phyloP scores from a whole-genome alignment of 2,329 filamentous ascomycete species.

The Penicillium sp. region DNA sequence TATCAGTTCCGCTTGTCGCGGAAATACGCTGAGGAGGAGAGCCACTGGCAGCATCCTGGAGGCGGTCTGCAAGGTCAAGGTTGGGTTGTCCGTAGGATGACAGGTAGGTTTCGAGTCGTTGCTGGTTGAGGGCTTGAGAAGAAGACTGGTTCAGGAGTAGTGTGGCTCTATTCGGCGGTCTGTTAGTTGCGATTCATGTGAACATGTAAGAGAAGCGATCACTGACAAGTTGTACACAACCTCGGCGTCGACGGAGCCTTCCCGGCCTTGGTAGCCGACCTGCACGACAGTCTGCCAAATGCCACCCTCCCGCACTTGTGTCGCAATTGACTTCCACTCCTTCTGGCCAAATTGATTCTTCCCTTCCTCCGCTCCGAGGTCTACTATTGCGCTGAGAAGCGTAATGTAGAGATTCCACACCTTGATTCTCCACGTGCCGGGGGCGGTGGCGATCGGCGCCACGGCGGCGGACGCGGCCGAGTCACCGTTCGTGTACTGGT shows the following conservation, averaged over 20 bases:
- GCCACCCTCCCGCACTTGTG: slow-evolving; percentile 80
- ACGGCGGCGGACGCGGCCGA: slow-evolving; percentile 52
- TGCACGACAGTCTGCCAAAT: slow-evolving; percentile 94
- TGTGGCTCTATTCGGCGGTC: slow-evolving; percentile 63
- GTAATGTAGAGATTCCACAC: slow-evolving; percentile 97
- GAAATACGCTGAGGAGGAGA: slow-evolving; percentile 36
- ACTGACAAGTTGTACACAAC: slow-evolving; percentile 65
- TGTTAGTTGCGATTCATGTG: slow-evolving; percentile 1
- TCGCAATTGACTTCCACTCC: slow-evolving; percentile 78
- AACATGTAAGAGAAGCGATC: not conserved
- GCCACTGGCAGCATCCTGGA: slow-evolving; percentile 44
- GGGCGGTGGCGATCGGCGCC: slow-evolving; percentile 76
- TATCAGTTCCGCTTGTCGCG: slow-evolving; percentile 66
- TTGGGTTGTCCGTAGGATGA: slow-evolving; percentile 71
- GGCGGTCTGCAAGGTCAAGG: slow-evolving; percentile 67
- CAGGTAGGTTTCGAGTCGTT: slow-evolving; percentile 83
- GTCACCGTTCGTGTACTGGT: slow-evolving; percentile 45
- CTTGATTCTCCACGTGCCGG: slow-evolving; percentile 81
- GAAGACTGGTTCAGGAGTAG: slow-evolving; percentile 86
- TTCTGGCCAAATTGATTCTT: slow-evolving; percentile 82
- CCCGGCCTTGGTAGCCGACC: slow-evolving; percentile 81
- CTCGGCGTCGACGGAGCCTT: slow-evolving; percentile 89
- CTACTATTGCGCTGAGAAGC: slow-evolving; percentile 84
- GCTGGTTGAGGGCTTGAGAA: slow-evolving; percentile 79
- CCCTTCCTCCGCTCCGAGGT: slow-evolving; percentile 85